phyloP scores from a whole-genome alignment of 179 eudicot species.

The Silene noctiflora region DNA sequence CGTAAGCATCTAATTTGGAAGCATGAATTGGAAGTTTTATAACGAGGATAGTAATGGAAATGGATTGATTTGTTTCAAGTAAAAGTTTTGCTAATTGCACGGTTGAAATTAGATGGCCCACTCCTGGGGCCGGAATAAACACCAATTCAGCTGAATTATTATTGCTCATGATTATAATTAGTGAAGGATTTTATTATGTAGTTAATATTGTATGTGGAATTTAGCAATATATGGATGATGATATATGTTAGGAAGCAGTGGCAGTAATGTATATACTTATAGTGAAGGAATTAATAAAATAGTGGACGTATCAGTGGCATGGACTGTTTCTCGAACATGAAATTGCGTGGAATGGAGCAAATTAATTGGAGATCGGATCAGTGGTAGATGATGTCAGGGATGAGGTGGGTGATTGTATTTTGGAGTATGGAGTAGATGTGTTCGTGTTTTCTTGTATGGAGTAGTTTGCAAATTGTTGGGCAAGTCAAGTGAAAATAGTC shows the following conservation, averaged over 20 bases:
- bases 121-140: conserved; percentile 29
- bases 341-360: not conserved
- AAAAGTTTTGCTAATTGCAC: conserved; percentile 33
- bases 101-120: conserved; percentile 38
- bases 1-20: not conserved
- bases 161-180: not conserved
- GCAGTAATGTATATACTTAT: too few species aligned
- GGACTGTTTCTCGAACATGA: not conserved
- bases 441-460: too few species aligned
- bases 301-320: too few species aligned
- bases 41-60: conserved; percentile 28
- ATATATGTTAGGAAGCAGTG: too few species aligned
- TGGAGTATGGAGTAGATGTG: not conserved
- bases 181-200: too few species aligned
- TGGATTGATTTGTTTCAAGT: conserved; percentile 17
- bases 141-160: conserved; percentile 13
- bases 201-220: too few species aligned
- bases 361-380: not conserved
- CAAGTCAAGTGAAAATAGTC: too few species aligned
- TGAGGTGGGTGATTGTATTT: not conserved
- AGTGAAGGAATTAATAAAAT: too few species aligned
- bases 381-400: not conserved
- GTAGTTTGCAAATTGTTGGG: too few species aligned
- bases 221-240: too few species aligned
- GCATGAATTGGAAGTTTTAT: conserved; percentile 15